Evolutionary conservation across 257 asterid species (phyloP), one percentile per base, ranked within the genome.

Genomic region (Solanum chiquidenum): DNA sequence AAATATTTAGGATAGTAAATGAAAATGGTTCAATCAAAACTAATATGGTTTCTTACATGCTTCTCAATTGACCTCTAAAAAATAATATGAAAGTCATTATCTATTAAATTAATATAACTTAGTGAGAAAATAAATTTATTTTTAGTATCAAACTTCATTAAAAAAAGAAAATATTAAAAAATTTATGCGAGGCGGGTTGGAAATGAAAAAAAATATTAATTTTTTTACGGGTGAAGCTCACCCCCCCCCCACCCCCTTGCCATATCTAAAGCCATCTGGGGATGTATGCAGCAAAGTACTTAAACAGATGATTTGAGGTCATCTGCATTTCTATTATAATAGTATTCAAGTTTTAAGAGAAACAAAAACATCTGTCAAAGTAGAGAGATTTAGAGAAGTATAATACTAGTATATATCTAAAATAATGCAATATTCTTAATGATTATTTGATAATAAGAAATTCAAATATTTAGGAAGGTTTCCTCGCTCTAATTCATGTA

Each of bases 401-500:
- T 34, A 9, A 20, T 21, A 58, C 25, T 33, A 9, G 12, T 18
- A 20, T 73, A 18, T 73, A 34, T 34, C 29, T 20, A 34, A 66
- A 18, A 20, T 33, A 9, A 34, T 34, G 76, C 46, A 73, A 18
- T 73, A 73, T 34, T 34, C 29, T 73, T 34, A 20, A 73, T 34
- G 46, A 73, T 34, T 34, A 73, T 72, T 38, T 73, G 80, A 73
- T 73, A 73, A 18, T 72, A 10, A 72, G 83, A 76, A 76, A 76
- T 76, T 40, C 60, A 25, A 12, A n/a, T 76, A 76, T 40, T n/a
- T 25, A 77, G 60, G 84, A 40, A 12, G 4, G 60, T 76, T 55
- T 55, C 35, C 18, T n/a, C 12, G 1, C 5, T 12, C 60, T 25
- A 7, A 77, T 77, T 40, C 37, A 11, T 77, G 60, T 76, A 14